Evolutionary conservation across 2,329 filamentous ascomycete species (phyloP).

Genomic region (Colletotrichum cereale): DNA sequence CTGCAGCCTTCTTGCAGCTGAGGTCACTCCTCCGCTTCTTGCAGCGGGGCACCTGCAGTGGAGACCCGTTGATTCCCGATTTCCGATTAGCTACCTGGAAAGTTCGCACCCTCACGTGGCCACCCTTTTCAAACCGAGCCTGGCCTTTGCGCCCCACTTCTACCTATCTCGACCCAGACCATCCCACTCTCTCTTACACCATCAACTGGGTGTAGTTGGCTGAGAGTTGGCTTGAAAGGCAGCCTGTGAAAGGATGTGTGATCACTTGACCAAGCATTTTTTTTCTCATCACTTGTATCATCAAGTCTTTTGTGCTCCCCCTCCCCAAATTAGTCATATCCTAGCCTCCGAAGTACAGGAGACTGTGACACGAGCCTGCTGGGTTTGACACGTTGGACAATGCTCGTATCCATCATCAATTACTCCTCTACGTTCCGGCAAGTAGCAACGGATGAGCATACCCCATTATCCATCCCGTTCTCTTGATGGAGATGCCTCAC

Average conservation of each 20-base stretch:
- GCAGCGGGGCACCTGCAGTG: slow-evolving; percentile 38
- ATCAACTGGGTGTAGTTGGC: slow-evolving; percentile 1
- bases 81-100: slow-evolving; percentile 41
- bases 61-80: slow-evolving; percentile 37
- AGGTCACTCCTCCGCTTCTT: slow-evolving; percentile 39
- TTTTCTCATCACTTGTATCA: slow-evolving; percentile 7
- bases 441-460: neutral
- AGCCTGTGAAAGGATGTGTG: slow-evolving; percentile 35
- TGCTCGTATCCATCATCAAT: slow-evolving; percentile 14
- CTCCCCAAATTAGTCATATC: slow-evolving; percentile 7
- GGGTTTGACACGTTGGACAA: neutral
- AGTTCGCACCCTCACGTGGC: slow-evolving; percentile 40
- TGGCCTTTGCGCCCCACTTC: slow-evolving; percentile 37
- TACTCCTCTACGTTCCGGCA: neutral
- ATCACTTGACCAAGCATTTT: slow-evolving; percentile 35
- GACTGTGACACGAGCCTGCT: slow-evolving; percentile 16
- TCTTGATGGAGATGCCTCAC: neutral
- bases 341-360: neutral
- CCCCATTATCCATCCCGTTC: neutral
- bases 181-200: slow-evolving; percentile 29
- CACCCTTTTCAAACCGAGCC: slow-evolving; percentile 36
- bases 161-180: slow-evolving; percentile 26
- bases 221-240: slow-evolving; percentile 19
- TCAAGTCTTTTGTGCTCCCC: neutral
- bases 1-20: slow-evolving; percentile 41